phyloP scores from a whole-genome alignment of 345 rosid species.

The Eucalyptus sp. region DNA sequence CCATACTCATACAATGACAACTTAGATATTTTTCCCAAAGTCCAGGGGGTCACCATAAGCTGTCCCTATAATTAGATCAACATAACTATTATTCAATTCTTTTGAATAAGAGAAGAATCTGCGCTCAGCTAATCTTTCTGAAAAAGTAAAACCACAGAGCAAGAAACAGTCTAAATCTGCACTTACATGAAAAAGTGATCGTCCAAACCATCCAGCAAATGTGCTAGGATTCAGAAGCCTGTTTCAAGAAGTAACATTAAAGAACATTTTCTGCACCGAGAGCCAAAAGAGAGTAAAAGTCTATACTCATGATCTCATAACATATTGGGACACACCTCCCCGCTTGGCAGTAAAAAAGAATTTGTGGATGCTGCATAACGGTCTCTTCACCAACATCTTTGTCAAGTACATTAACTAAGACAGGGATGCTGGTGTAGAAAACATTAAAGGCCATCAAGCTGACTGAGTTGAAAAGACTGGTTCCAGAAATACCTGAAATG shows the following conservation, averaged over 20 bases:
- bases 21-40: not conserved
- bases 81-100: not conserved
- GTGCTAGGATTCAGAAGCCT: slow-evolving; percentile 99
- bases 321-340: slow-evolving; percentile 49
- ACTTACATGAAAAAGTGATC: slow-evolving; percentile 90
- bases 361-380: slow-evolving; percentile 97
- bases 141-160: not conserved
- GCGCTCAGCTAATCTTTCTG: not conserved
- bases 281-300: not conserved
- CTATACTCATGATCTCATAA: not conserved
- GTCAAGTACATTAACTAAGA: slow-evolving; percentile 82
- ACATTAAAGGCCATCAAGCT: slow-evolving; percentile 99
- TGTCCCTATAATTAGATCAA: not conserved
- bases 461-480: slow-evolving; percentile 95
- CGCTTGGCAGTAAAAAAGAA: slow-evolving; percentile 96
- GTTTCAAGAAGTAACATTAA: not conserved
- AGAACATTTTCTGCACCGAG: not conserved
- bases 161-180: not conserved
- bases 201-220: slow-evolving; percentile 99
- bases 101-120: not conserved
- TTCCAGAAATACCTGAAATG: slow-evolving; percentile 97
- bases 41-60: not conserved
- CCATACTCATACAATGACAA: not conserved
- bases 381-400: slow-evolving; percentile 93
- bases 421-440: slow-evolving; percentile 95